phyloP scores from a whole-genome alignment of 768 basidiomycete genomes.

The Chalciporus chontae region DNA sequence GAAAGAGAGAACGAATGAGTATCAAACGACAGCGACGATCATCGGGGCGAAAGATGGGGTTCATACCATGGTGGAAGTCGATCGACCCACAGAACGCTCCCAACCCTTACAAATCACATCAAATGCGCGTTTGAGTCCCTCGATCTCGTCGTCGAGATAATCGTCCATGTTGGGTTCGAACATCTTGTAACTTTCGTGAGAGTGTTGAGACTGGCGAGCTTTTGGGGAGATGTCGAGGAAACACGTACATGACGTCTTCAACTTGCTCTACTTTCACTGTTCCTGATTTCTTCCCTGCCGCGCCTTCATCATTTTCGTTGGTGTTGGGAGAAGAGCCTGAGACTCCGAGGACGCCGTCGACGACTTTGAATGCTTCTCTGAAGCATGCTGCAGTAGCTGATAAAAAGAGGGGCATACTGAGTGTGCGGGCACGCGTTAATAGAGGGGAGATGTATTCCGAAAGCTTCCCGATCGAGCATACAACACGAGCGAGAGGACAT shows the following conservation, averaged over 20 bases:
- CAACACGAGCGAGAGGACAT: not conserved
- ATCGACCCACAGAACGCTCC: slow-evolving; percentile 51
- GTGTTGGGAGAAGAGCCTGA: slow-evolving; percentile 23
- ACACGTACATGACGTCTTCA: slow-evolving; percentile 80
- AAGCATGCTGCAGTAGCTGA: slow-evolving; percentile 89
- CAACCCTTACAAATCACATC: slow-evolving; percentile 75
- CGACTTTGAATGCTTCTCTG: slow-evolving; percentile 82
- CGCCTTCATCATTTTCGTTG: slow-evolving; percentile 4
- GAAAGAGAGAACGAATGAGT: no score
- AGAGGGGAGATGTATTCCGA: slow-evolving; percentile 83
- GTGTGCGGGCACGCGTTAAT: slow-evolving; percentile 70
- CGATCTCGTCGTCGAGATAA: slow-evolving; percentile 92
- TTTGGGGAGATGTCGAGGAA: not conserved
- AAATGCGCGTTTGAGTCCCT: slow-evolving; percentile 70
- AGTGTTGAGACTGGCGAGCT: not conserved
- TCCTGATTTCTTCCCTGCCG: slow-evolving; percentile 1
- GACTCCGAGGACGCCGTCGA: slow-evolving; percentile 67
- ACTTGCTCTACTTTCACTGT: slow-evolving; percentile 49
- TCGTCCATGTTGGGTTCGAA: slow-evolving; percentile 98
- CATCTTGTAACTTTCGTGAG: slow-evolving; percentile 74
- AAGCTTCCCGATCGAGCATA: slow-evolving; percentile 46
- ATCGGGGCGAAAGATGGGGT: slow-evolving; percentile 38
- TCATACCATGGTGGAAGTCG: slow-evolving; percentile 34
- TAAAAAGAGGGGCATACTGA: slow-evolving; percentile 69
- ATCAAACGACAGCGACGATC: no score